Conservation (phyloP, 257 asterid genomes). For the Linaria vulgaris region DNA sequence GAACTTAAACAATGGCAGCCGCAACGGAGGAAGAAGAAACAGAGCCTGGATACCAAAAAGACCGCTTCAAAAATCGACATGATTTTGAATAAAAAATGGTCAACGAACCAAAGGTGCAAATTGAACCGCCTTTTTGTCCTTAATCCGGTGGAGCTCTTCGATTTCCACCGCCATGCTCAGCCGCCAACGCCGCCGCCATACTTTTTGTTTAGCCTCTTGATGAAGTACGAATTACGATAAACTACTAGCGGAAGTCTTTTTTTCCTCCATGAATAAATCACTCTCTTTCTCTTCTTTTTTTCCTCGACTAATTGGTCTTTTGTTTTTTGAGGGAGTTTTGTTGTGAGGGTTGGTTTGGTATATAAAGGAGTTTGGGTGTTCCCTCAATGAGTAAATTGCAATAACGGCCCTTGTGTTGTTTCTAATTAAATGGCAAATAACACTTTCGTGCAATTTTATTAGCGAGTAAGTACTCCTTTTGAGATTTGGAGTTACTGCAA, state of each 20-base stretch:
- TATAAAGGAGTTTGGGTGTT: slow-evolving; percentile 5
- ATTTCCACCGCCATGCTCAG: slow-evolving; percentile 47
- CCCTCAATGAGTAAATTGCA: too few species aligned
- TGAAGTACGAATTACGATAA: slow-evolving; percentile 42
- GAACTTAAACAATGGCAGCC: slow-evolving; percentile 46
- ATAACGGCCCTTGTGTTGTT: too few species aligned
- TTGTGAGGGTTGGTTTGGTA: not conserved
- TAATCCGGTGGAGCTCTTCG: slow-evolving; percentile 49
- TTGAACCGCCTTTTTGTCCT: slow-evolving; percentile 59
- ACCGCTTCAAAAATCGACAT: slow-evolving; percentile 59
- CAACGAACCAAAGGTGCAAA: slow-evolving; percentile 56
- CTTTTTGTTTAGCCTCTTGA: slow-evolving; percentile 51
- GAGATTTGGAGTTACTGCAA: too few species aligned
- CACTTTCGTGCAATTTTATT: too few species aligned
- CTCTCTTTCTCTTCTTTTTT: too few species aligned
- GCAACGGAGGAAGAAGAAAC: slow-evolving; percentile 73
- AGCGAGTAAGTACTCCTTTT: too few species aligned
- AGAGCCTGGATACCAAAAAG: slow-evolving; percentile 49
- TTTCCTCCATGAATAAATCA: slow-evolving; percentile 30
- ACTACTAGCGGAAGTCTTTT: slow-evolving; percentile 33
- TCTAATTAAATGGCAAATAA: too few species aligned
- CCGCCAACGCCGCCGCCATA: slow-evolving; percentile 19
- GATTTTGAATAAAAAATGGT: slow-evolving; percentile 55
- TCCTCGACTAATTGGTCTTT: not conserved
- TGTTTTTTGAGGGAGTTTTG: not conserved